These are phyloP conservation scores for Neurospora sp. DNA, from an alignment of 495 filamentous ascomycete genomes.

Conservation along the genomic window DNA sequence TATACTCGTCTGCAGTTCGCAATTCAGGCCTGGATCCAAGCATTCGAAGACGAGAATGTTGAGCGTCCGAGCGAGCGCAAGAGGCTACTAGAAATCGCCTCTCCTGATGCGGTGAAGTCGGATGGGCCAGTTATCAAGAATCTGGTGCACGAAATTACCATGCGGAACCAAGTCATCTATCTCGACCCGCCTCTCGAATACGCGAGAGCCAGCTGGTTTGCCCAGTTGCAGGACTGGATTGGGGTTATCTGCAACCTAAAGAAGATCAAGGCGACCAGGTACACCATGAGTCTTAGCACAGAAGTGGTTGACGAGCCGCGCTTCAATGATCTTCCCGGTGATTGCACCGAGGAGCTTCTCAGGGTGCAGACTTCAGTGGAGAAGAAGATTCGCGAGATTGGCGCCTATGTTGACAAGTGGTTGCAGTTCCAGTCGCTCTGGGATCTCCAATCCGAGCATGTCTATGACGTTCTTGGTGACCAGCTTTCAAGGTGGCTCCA, in stretches of 20 bases:
- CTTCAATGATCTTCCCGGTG: constrained; percentile 78
- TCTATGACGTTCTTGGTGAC: constrained; percentile 85
- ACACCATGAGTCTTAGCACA: constrained; percentile 71
- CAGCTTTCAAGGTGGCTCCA: constrained; percentile 88
- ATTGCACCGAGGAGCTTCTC: constrained; percentile 65
- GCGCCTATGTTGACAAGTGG: constrained; percentile 89
- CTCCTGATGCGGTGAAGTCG: constrained; percentile 22
- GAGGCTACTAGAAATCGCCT: constrained; percentile 27
- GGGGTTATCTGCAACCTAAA: constrained; percentile 84
- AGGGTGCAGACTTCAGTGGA: constrained; percentile 75
- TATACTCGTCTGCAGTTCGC: constrained; percentile 69
- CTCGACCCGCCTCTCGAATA: constrained; percentile 87
- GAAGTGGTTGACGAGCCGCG: constrained; percentile 54
- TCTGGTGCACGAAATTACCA: constrained; percentile 82
- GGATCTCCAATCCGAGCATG: constrained; percentile 92
- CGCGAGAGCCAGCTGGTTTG: constrained; percentile 87
- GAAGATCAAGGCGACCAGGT: constrained; percentile 87
- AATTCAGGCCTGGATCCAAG: constrained; percentile 71
- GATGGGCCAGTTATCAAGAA: constrained; percentile 51
- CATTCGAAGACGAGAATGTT: constrained; percentile 57
- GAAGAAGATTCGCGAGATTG: constrained; percentile 62
- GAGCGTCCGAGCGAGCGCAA: constrained; percentile 37
- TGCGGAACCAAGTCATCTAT: constrained; percentile 93
- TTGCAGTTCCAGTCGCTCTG: constrained; percentile 96
- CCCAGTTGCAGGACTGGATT: constrained; percentile 86